A percentile compares a stretch with the other conserved stretches of the same genome.
These are phyloP conservation scores for Zygosaccharomyces pseudobailii DNA, from an alignment of 1,139 yeast species.

Conservation along the genomic window DNA sequence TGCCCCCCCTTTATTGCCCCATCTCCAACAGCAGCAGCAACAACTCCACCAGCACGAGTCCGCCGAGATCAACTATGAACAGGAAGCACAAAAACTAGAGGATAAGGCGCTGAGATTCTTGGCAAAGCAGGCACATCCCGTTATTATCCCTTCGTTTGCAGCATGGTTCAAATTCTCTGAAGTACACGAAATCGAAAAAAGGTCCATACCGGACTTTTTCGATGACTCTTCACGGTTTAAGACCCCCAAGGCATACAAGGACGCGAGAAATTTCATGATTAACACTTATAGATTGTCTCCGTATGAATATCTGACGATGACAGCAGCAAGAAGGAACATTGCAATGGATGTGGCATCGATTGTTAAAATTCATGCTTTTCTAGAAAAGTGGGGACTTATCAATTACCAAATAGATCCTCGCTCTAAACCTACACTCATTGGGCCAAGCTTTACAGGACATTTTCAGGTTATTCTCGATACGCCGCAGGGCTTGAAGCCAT, in stretches of 20 bases:
- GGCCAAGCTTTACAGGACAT: conserved; percentile 92
- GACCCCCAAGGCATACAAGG: conserved; percentile 63
- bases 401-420: conserved; percentile 76
- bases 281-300: conserved; percentile 86
- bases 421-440: conserved; percentile 73
- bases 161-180: conserved; percentile 74
- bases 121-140: conserved; percentile 52
- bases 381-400: conserved; percentile 90
- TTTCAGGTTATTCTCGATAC: conserved; percentile 84
- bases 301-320: conserved; percentile 76
- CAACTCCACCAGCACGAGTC: conserved; percentile 20
- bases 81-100: conserved; percentile 40
- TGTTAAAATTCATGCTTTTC: conserved; percentile 75
- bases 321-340: conserved; percentile 82
- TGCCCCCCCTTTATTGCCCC: conserved; percentile 19
- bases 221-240: conserved; percentile 61
- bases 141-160: conserved; percentile 77
- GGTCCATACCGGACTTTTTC: conserved; percentile 83
- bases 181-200: conserved; percentile 71
- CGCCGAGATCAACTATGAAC: conserved; percentile 34
- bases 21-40: conserved; percentile 19
- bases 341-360: conserved; percentile 88
- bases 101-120: conserved; percentile 45
- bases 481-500: conserved; percentile 77
- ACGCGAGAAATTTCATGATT: conserved; percentile 68